Evolutionary conservation across 306 rosid species (phyloP), one percentile per base, ranked within the genome.

Genomic region (Rosa multiflora): DNA sequence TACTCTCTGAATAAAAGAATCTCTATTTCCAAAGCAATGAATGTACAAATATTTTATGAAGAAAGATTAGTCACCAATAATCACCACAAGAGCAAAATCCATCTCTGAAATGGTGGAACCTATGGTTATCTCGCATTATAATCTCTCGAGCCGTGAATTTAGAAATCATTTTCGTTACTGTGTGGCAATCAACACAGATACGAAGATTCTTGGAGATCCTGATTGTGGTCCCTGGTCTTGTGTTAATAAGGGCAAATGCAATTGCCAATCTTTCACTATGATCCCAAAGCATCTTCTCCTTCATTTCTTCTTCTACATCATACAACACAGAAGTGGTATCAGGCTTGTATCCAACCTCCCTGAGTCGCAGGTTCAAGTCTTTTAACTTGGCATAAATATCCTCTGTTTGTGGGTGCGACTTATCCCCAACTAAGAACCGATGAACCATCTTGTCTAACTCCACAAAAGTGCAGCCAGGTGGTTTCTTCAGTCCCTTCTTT

Each of bases 271-370:
- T 83, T 76, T 89, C 87, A 13, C 93, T 86, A 61, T 84, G 93
- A 83, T 74, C 85, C 90, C 91, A 91, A 47, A 91, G 91, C 85
- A 89, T 87, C 79, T 81, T 87, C 85, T 91, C 90, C 82, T 89
- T 86, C 43, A 77, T 78, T 81, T 87, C 85, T 80, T 85, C 88
- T 53, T 83, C 86, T 51, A 91, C 88, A 85, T 91, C 91, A 35
- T 78, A 82, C 40, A 89, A 83, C 63, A 87, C 91, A 35, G 87
- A 88, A 79, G 85, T 78, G 37, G 91, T 91, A 77, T 89, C 93
- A 29, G 93, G 89, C 80, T 77, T 84, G 88, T 89, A 85, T 46
- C 93, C 93, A 43, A 72, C 84, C 75, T 86, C 83, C 87, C 76
- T 87, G 55, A 89, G 87, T 76, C 49, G 79, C 82, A 72, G 76